These are phyloP conservation scores for Trametes meyenii DNA, from an alignment of 768 basidiomycete species.

Conservation along the genomic window DNA sequence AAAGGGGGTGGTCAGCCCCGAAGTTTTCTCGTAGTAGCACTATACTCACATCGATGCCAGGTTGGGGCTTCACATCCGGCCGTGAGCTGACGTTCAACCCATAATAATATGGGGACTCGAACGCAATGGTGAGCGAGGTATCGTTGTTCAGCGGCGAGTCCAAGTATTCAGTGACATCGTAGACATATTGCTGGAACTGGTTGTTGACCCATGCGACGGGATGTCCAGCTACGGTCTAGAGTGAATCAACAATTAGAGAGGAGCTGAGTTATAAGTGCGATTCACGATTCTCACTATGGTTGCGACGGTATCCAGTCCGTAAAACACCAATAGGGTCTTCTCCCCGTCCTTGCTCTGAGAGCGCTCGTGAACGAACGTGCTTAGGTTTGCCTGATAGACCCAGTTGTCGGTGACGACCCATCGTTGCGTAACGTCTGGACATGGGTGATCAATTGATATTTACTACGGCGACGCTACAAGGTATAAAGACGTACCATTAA, in stretches of 20 bases:
- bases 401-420: constrained; percentile 60
- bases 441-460: neutral
- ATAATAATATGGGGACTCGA: constrained; percentile 57
- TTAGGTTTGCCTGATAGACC: constrained; percentile 57
- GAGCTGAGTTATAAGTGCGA: no score
- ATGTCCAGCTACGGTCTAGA: constrained; percentile 50
- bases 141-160: constrained; percentile 35
- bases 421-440: constrained; percentile 52
- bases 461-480: no score
- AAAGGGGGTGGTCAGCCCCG: neutral
- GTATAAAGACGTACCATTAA: constrained; percentile 44
- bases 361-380: constrained; percentile 40
- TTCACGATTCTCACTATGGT: constrained; percentile 47
- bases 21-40: neutral
- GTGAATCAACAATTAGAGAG: neutral
- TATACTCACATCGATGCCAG: constrained; percentile 35
- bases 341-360: constrained; percentile 23
- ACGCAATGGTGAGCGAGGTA: constrained; percentile 49
- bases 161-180: constrained; percentile 51
- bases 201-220: constrained; percentile 61
- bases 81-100: constrained; percentile 54
- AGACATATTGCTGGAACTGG: constrained; percentile 56
- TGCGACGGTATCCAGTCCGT: constrained; percentile 59
- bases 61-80: constrained; percentile 49
- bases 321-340: constrained; percentile 48